Evolutionary conservation across 225 moss, liverwort and hornwort species (phyloP), one percentile per base, ranked within the genome.

Genomic region (Bryoerythrophyllum caledonicum): DNA sequence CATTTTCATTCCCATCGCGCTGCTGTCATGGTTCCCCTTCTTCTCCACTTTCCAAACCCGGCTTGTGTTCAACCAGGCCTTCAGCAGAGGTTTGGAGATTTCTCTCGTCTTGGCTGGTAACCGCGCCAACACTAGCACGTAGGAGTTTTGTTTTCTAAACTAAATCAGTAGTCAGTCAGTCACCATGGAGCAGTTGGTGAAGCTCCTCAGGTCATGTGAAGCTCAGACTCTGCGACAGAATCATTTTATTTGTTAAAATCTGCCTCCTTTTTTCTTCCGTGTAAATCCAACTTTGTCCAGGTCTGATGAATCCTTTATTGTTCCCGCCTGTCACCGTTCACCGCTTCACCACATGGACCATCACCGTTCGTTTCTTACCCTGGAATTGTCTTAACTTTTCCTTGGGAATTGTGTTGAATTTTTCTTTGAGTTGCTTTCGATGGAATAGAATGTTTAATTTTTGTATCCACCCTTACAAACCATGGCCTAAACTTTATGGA

Each of bases 1-100:
- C 53, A 78, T 86, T 56, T 96, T 93, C 61, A 83, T 83, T 65
- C 96, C 96, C n/a, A 88, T 96, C 63, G 92, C 92, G 24, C 32
- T 94, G 57, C 72, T 93, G 7, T 96, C 96, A 9, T 96, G 93
- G 96, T 96, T 96, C 78, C 93, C 96, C 30, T 96, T 93, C 77
- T 91, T 96, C 67, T 93, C 96, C 32, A 93, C 93, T 6, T 82
- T 96, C 77, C 96, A 96, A 82, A 93, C 96, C 7, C 89, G 96
- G 14, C 65, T 96, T 3, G 83, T 96, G 60, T 96, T 93, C 88
- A 96, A 96, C 73, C 93, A 92, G 76, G 96, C 96, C 40, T 96
- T 96, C 77, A 96, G 96, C 77, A 89, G 94, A 28, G 96, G 96
- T 73, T 81, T 96, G 37, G 96, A 96, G 84, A 96, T 96, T 53